Evolutionary conservation across 1,139 yeast genomes (phyloP), one percentile per base, ranked within the genome.

Genomic region (Arxiozyma slooffiae): DNA sequence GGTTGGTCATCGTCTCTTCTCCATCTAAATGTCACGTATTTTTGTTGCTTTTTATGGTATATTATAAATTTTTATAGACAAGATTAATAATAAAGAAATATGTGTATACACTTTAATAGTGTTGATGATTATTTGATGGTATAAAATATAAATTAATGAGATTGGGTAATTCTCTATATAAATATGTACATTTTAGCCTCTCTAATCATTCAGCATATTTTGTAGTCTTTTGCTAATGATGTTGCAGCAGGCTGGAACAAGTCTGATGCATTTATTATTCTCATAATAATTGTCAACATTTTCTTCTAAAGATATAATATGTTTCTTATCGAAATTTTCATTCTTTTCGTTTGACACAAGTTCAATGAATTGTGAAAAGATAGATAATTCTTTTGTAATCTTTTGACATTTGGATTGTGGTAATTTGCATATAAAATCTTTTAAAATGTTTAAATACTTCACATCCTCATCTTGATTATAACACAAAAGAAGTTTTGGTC

Each of bases 1-100:
- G 98, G 98, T 0, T 89, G 96, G 95, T 81, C 95, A 0, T 98
- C 99, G n/a, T n/a, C n/a, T n/a, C n/a, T n/a, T n/a, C n/a, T n/a
- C n/a, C n/a, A n/a, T n/a, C n/a, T n/a, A n/a, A n/a, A n/a, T n/a
- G n/a, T n/a, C n/a, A n/a, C n/a, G n/a, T n/a, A n/a, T n/a, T n/a
- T n/a, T n/a, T n/a, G n/a, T n/a, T n/a, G n/a, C n/a, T n/a, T n/a
- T n/a, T n/a, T n/a, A n/a, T 30, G 36, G n/a, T n/a, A 14, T 30
- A 7, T 30, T 30, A 30, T 30, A 30, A n/a, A 8, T 4, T 11
- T 30, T 14, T 30, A 30, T 30, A 30, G 3, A 30, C 14, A 4
- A 30, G 4, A 30, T 14, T 30, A 30, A 30, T 11, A 26, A 30
- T 30, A 23, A 23, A 5, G 7, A 23, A 6, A n/a, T 6, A 30